Percentiles rank a stretch among this genome's conserved stretches.
phyloP scores from a whole-genome alignment of 345 rosid species.

The Carallia pectinifolia region DNA sequence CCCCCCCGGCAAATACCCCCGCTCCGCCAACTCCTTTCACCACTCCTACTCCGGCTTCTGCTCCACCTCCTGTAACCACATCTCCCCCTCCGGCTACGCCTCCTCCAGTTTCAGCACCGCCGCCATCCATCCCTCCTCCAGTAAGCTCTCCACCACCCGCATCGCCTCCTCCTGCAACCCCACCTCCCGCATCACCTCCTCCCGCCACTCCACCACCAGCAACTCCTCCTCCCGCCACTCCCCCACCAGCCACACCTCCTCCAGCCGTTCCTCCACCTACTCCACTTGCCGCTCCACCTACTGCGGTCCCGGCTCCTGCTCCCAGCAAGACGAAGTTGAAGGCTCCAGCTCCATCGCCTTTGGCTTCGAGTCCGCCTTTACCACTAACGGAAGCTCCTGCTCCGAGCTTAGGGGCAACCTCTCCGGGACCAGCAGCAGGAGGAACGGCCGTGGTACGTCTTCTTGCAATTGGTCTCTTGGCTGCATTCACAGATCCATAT shows the following conservation, averaged over 20 bases:
- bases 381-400: constrained; percentile 52
- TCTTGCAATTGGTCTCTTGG: not conserved
- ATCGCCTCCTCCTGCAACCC: constrained; percentile 8
- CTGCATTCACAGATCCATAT: not conserved
- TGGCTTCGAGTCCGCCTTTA: constrained; percentile 43
- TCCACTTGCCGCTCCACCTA: constrained; percentile 62
- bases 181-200: not conserved
- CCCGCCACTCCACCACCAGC: constrained; percentile 3
- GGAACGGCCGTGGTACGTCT: constrained; percentile 31
- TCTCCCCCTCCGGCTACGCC: constrained; percentile 50
- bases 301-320: constrained; percentile 48
- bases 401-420: constrained; percentile 30
- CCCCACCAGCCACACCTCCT: constrained; percentile 38
- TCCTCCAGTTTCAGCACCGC: constrained; percentile 17
- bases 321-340: constrained; percentile 41
- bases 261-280: constrained; percentile 42
- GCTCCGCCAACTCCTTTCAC: constrained; percentile 11
- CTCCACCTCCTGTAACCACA: constrained; percentile 42
- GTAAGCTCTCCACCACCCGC: constrained; percentile 3
- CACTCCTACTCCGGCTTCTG: constrained; percentile 26
- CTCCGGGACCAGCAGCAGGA: constrained; percentile 49
- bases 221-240: constrained; percentile 38
- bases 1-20: constrained; percentile 2
- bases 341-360: constrained; percentile 49
- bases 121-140: not conserved